Evolutionary conservation across 1,139 yeast genomes (phyloP).

Genomic region (Debaryomyces subglobosus): DNA sequence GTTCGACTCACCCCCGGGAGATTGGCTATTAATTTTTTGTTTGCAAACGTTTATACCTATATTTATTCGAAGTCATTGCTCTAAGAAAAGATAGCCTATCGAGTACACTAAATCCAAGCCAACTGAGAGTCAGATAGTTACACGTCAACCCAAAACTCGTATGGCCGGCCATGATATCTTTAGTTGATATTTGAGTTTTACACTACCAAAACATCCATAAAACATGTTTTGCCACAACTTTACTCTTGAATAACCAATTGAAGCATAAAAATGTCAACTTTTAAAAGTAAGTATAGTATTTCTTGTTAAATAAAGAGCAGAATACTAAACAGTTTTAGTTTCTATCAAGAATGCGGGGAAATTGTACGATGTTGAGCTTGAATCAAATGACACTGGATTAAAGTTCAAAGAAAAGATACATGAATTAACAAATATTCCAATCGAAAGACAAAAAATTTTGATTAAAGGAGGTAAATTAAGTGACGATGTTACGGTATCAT

Average conservation of each 20-base stretch:
- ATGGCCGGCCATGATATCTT: neutral
- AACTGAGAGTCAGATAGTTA: neutral
- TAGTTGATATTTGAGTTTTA: neutral
- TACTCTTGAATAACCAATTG: neutral
- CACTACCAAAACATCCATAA: neutral
- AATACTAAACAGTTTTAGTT: slow-evolving; percentile 32
- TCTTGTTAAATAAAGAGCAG: neutral
- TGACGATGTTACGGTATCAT: slow-evolving; percentile 54
- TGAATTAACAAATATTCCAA: slow-evolving; percentile 77
- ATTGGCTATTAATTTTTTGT: slow-evolving; percentile 36
- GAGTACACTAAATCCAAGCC: neutral
- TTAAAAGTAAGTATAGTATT: slow-evolving; percentile 12
- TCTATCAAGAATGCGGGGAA: slow-evolving; percentile 86
- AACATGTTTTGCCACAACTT: slow-evolving; percentile 7
- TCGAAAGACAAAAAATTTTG: slow-evolving; percentile 85
- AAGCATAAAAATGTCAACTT: slow-evolving; percentile 10
- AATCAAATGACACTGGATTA: slow-evolving; percentile 59
- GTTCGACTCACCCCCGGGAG: slow-evolving; percentile 88
- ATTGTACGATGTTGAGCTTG: slow-evolving; percentile 67
- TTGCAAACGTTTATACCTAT: no score
- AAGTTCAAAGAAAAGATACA: slow-evolving; percentile 73
- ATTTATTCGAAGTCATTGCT: no score
- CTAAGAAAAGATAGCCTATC: no score
- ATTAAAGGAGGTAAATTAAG: slow-evolving; percentile 86
- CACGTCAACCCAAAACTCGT: neutral